Evolutionary conservation across 192 early-diverging fungal genomes (phyloP).

Genomic region (Backusella australiensis): DNA sequence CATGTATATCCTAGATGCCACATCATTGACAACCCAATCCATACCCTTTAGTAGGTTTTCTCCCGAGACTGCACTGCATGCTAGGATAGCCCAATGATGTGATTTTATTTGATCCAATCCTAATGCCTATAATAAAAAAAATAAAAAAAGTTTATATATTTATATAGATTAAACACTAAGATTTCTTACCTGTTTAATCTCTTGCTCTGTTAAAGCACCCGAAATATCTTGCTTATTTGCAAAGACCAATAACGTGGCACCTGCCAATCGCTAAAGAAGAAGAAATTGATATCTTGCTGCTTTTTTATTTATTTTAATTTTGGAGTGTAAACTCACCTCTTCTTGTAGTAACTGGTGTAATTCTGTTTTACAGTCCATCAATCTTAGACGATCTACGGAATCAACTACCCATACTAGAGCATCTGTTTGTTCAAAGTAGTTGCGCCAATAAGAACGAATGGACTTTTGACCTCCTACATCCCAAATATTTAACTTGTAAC

Average conservation of each 20-base stretch:
- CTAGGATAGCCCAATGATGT: constrained; percentile 92
- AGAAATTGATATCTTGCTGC: not conserved
- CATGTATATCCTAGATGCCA: constrained; percentile 84
- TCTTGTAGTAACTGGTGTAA: constrained; percentile 78
- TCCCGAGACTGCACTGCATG: constrained; percentile 89
- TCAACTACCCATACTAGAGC: constrained; percentile 98
- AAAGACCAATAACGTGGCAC: constrained; percentile 91
- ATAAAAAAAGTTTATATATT: too few relatives aligned
- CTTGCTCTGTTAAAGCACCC: constrained; percentile 66
- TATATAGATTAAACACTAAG: too few relatives aligned
- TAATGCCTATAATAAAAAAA: constrained; percentile 47
- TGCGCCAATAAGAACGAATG: constrained; percentile 97
- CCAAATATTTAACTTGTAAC: constrained; percentile 39
- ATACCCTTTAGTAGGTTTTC: constrained; percentile 84
- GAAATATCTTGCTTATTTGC: constrained; percentile 98
- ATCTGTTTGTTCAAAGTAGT: constrained; percentile 99
- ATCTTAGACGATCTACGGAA: constrained; percentile 79
- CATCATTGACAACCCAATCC: constrained; percentile 93
- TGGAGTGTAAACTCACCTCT: constrained; percentile 55
- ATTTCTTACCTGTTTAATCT: constrained; percentile 64
- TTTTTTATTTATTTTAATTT: too few relatives aligned
- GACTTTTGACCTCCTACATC: constrained; percentile 98
- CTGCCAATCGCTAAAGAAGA: constrained; percentile 57
- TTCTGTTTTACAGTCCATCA: constrained; percentile 81
- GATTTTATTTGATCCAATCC: constrained; percentile 69